Percentiles rank a stretch among this genome's conserved stretches.
These are phyloP conservation scores for Narthecium ossifragum DNA, from an alignment of 106 monocot genomes.

Conservation along the genomic window DNA sequence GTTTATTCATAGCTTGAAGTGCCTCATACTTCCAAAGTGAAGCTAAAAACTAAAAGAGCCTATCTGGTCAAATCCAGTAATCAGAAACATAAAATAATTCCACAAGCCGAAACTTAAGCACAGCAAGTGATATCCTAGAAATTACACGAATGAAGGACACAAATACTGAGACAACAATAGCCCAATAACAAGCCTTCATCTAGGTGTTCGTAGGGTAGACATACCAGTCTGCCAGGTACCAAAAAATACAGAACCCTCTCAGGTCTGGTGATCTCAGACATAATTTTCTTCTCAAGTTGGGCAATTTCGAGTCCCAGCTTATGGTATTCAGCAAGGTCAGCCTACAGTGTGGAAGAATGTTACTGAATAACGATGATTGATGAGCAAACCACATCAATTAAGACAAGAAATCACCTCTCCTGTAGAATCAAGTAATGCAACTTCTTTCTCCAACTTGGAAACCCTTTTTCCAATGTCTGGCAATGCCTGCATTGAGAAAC, in stretches of 20 bases:
- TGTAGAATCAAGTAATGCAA: conserved; percentile 80
- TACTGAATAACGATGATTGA: background rate
- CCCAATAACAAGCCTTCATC: too few species aligned
- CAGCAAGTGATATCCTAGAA: too few species aligned
- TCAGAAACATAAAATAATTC: too few species aligned
- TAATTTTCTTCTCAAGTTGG: conserved; percentile 83
- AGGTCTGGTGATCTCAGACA: conserved; percentile 92
- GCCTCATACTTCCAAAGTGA: too few species aligned
- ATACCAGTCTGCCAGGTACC: conserved; percentile 87
- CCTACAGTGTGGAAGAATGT: conserved; percentile 26
- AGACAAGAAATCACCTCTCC: conserved; percentile 55
- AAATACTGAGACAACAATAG: too few species aligned
- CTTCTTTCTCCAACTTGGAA: conserved; percentile 76
- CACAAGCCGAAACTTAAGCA: too few species aligned
- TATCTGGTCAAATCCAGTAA: too few species aligned
- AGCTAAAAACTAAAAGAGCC: too few species aligned
- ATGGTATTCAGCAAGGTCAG: conserved; percentile 84
- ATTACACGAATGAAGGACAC: too few species aligned
- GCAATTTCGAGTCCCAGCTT: conserved; percentile 73
- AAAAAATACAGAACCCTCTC: conserved; percentile 77
- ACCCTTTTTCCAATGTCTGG: conserved; percentile 68
- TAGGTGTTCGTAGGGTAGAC: conserved; percentile 13
- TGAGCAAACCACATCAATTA: background rate
- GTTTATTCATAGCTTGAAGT: too few species aligned
- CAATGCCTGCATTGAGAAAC: conserved; percentile 50